Conservation (phyloP, 208 protist species). For the Leishmania amazonensis region DNA sequence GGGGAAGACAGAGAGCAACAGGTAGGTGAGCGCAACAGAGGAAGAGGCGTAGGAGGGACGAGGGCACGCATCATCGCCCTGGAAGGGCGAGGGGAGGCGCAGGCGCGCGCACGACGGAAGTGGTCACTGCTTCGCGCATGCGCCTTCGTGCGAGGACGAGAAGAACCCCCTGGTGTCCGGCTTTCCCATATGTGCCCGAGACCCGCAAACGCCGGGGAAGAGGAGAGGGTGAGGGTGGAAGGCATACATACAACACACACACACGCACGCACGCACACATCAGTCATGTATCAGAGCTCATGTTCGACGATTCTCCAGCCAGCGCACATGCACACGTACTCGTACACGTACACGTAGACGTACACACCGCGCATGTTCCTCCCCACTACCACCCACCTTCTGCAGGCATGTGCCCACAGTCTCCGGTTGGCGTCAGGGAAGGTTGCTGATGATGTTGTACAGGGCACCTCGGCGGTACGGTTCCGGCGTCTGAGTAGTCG, state of each 20-base stretch:
- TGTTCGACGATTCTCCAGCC: neutral
- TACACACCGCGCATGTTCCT: neutral
- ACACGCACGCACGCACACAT: neutral
- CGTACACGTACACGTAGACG: neutral
- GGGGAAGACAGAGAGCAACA: neutral
- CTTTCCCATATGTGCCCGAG: neutral
- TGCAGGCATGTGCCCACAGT: neutral
- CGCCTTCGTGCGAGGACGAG: neutral
- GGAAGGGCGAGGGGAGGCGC: neutral
- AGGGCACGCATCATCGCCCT: neutral
- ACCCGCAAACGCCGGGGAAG: neutral
- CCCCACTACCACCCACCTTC: neutral
- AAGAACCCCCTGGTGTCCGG: neutral
- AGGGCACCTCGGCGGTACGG: constrained; percentile 18
- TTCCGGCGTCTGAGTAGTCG: neutral
- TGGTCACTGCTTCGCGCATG: neutral
- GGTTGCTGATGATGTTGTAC: constrained; percentile 31
- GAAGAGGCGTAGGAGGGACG: neutral
- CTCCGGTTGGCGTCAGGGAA: constrained; percentile 1
- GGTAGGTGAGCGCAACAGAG: neutral
- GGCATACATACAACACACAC: neutral
- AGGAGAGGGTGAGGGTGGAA: neutral
- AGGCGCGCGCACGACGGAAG: neutral
- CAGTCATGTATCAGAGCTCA: neutral
- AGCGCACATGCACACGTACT: neutral